Percentiles rank a stretch among this genome's conserved stretches.
These are phyloP conservation scores for Tetrahymena elliotti DNA, from an alignment of 73 alveolate species.

Conservation along the genomic window DNA sequence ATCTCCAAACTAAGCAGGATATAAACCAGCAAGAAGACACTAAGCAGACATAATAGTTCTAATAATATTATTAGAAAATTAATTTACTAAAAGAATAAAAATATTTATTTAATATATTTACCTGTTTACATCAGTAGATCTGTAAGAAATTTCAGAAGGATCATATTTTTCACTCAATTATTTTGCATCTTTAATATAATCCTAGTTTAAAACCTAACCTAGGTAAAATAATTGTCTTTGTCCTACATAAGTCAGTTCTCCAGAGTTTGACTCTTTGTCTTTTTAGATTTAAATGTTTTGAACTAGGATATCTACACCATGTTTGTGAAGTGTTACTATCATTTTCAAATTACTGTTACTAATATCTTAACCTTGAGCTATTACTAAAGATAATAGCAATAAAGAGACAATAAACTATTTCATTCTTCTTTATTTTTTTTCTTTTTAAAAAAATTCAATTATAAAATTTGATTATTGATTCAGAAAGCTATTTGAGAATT, in stretches of 20 bases:
- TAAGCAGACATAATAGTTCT: not conserved
- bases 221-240: not conserved
- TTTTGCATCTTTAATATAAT: not conserved
- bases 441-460: too few species aligned
- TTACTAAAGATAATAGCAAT: not conserved
- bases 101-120: not conserved
- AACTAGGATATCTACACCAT: not conserved
- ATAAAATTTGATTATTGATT: too few species aligned
- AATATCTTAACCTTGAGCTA: not conserved
- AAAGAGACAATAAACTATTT: too few species aligned
- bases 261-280: not conserved
- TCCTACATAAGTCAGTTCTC: not conserved
- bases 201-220: not conserved
- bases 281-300: not conserved
- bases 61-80: not conserved
- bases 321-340: not conserved
- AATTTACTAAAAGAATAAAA: not conserved
- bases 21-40: not conserved
- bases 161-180: not conserved
- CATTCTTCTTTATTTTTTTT: not conserved
- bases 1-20: not conserved
- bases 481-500: too few species aligned
- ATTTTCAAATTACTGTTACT: not conserved
- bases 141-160: not conserved
- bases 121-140: not conserved